Evolutionary conservation across 345 rosid genomes (phyloP).

Genomic region (Eucalyptus albens): DNA sequence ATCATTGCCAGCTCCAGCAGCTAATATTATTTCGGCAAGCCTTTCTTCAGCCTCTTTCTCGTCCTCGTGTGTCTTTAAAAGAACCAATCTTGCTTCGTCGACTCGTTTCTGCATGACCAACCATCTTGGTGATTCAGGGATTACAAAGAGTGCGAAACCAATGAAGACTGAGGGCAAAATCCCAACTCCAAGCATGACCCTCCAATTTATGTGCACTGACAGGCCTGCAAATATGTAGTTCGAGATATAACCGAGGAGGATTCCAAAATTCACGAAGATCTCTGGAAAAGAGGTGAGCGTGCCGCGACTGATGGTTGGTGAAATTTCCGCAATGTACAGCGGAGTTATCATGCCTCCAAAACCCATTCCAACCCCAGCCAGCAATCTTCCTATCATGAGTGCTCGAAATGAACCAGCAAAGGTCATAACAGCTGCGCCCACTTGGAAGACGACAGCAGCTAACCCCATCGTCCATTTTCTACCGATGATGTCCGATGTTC

Average conservation of each 20-base stretch:
- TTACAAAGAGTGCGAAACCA: conserved; percentile 61
- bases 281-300: conserved; percentile 79
- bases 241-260: conserved; percentile 89
- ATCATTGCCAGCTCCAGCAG: conserved; percentile 31
- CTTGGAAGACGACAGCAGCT: conserved; percentile 69
- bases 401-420: conserved; percentile 55
- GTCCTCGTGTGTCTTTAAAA: conserved; percentile 49
- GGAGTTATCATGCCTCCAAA: conserved; percentile 79
- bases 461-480: conserved; percentile 93
- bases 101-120: conserved; percentile 63
- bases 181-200: conserved; percentile 89
- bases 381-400: conserved; percentile 61
- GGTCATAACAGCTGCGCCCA: conserved; percentile 67
- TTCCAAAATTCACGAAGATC: conserved; percentile 71
- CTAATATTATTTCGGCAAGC: conserved; percentile 50
- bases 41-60: conserved; percentile 71
- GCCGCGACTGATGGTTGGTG: conserved; percentile 59
- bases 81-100: conserved; percentile 65
- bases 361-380: conserved; percentile 79
- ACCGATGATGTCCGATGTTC: conserved; percentile 66
- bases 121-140: conserved; percentile 96
- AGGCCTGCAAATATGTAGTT: conserved; percentile 71
- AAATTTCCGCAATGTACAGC: conserved; percentile 76
- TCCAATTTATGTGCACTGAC: conserved; percentile 63
- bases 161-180: conserved; percentile 66